Percentiles rank a stretch among this genome's conserved stretches.
phyloP scores from a whole-genome alignment of 441 rosid genomes.

The Bocquillonia castaneifolia region DNA sequence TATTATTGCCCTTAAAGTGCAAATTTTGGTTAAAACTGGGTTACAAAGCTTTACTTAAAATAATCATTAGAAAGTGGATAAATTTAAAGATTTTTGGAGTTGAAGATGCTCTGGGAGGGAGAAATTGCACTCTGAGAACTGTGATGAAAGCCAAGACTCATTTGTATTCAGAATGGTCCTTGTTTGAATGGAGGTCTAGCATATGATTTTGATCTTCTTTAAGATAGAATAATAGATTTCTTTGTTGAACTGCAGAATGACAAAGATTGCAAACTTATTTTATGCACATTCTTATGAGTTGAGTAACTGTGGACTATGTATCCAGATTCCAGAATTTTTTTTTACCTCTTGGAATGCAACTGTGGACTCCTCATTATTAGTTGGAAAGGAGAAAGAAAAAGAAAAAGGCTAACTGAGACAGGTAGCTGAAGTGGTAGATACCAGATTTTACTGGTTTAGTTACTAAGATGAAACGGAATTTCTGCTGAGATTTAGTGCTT shows the following conservation, averaged over 20 bases:
- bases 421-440: neutral
- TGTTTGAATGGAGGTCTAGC: neutral
- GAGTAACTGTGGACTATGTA: neutral
- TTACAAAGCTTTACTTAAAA: neutral
- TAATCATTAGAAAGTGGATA: neutral
- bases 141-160: slow-evolving; percentile 2
- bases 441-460: neutral
- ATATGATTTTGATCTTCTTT: neutral
- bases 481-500: neutral
- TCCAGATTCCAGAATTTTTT: neutral
- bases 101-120: neutral
- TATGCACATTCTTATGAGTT: neutral
- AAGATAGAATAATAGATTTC: neutral
- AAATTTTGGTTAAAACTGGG: neutral
- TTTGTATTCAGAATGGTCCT: neutral
- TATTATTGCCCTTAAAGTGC: neutral
- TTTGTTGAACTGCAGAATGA: too few species aligned
- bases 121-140: neutral
- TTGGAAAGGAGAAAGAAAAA: neutral
- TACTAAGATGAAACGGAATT: neutral
- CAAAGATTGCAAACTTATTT: neutral
- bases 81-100: neutral
- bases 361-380: neutral
- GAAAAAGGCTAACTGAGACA: neutral
- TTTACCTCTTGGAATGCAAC: neutral